Evolutionary conservation across 2,329 filamentous ascomycete genomes (phyloP).

Genomic region (Fusarium sp.): DNA sequence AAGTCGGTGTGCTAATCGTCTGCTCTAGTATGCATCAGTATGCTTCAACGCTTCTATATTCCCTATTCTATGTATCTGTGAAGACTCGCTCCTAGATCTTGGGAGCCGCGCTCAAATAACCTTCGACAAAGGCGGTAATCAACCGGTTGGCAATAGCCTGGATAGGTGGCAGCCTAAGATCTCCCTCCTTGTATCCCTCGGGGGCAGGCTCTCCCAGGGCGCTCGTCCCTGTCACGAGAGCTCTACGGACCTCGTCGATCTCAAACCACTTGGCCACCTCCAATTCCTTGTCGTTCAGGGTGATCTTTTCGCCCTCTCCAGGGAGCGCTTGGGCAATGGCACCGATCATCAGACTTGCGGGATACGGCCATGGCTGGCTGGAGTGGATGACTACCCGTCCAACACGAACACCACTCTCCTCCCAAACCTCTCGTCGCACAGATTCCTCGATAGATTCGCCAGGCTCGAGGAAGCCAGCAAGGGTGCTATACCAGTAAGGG

Average conservation of each 20-base stretch:
- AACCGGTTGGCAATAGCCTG: slow-evolving; percentile 95
- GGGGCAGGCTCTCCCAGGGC: slow-evolving; percentile 74
- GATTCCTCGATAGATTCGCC: slow-evolving; percentile 89
- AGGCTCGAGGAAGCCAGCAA: slow-evolving; percentile 88
- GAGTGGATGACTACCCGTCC: slow-evolving; percentile 85
- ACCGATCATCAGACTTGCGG: slow-evolving; percentile 86
- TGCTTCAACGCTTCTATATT: slow-evolving; percentile 13
- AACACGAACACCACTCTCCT: slow-evolving; percentile 82
- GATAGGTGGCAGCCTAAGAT: slow-evolving; percentile 81
- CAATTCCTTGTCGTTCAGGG: slow-evolving; percentile 90
- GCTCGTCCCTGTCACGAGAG: slow-evolving; percentile 74
- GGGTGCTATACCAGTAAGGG: slow-evolving; percentile 85
- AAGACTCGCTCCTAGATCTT: slow-evolving; percentile 60
- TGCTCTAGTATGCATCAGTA: neutral
- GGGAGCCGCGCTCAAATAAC: slow-evolving; percentile 70
- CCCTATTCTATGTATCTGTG: neutral
- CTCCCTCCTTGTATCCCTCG: slow-evolving; percentile 79
- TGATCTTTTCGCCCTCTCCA: slow-evolving; percentile 78
- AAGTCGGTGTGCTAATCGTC: neutral
- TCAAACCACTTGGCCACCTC: slow-evolving; percentile 91
- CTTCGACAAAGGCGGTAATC: slow-evolving; percentile 81
- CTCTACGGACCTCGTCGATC: slow-evolving; percentile 83
- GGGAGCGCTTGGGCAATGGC: slow-evolving; percentile 89
- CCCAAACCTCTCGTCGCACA: slow-evolving; percentile 86
- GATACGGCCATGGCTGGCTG: slow-evolving; percentile 90